phyloP scores from a whole-genome alignment of 2,329 filamentous ascomycete genomes.

The Aspergillus pseudonomiae region DNA sequence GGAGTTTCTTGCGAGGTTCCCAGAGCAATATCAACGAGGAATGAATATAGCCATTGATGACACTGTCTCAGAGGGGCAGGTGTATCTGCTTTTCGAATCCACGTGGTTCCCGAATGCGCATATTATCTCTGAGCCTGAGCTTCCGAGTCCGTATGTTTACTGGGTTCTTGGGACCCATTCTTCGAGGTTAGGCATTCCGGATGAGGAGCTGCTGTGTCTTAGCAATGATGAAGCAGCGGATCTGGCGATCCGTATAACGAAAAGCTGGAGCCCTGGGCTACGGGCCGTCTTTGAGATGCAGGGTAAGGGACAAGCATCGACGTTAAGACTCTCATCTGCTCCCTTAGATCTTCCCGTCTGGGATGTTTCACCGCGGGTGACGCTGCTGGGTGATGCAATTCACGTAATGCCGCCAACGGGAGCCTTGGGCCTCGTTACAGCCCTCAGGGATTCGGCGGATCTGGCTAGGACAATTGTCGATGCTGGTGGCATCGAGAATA shows the following conservation, averaged over 20 bases:
- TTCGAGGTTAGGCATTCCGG: not conserved
- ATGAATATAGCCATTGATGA: not conserved
- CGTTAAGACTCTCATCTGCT: not conserved
- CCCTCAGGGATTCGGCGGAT: slow-evolving; percentile 27
- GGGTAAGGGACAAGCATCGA: not conserved
- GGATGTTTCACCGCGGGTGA: slow-evolving; percentile 35
- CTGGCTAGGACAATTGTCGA: not conserved
- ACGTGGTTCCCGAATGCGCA: not conserved
- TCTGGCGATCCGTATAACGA: not conserved
- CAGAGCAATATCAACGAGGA: not conserved
- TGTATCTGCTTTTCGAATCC: not conserved
- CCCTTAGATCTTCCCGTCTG: not conserved
- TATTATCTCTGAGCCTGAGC: not conserved
- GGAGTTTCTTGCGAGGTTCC: not conserved
- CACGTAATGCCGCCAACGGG: slow-evolving; percentile 53
- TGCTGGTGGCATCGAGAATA: not conserved
- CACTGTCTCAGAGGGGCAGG: not conserved
- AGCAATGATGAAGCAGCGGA: not conserved
- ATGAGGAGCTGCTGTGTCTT: not conserved
- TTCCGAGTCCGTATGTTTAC: not conserved
- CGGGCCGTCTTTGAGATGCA: not conserved
- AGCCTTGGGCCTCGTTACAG: slow-evolving; percentile 51
- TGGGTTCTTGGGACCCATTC: not conserved
- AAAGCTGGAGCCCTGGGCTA: not conserved
- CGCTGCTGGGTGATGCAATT: slow-evolving; percentile 49